These are phyloP conservation scores for Simmondsia chinensis DNA, from an alignment of 148 eudicot species.

Conservation along the genomic window DNA sequence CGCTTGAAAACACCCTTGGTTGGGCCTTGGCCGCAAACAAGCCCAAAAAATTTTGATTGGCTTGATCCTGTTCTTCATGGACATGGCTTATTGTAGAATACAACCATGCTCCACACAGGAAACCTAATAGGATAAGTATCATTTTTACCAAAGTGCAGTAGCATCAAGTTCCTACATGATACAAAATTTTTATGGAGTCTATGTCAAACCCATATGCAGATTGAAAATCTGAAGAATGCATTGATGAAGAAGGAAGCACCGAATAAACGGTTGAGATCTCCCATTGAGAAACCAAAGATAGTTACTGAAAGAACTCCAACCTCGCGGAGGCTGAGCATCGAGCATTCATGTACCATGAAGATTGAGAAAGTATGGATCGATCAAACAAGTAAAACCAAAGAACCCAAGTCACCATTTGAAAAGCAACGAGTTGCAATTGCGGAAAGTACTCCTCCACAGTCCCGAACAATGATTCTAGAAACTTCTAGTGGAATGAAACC, in stretches of 20 bases:
- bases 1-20: too few species aligned
- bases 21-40: too few species aligned
- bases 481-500: conserved; percentile 9
- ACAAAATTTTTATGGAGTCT: too few species aligned
- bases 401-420: conserved; percentile 15
- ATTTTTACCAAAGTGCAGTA: too few species aligned
- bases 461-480: conserved; percentile 31
- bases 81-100: too few species aligned
- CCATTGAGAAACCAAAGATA: conserved; percentile 22
- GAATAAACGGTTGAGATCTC: conserved; percentile 28
- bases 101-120: too few species aligned
- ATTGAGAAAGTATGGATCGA: neutral
- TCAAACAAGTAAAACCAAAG: conserved; percentile 4
- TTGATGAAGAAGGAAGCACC: conserved; percentile 34
- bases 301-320: conserved; percentile 26
- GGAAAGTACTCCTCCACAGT: too few species aligned
- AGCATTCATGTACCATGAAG: conserved; percentile 14
- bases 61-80: too few species aligned
- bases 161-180: too few species aligned
- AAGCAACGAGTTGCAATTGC: too few species aligned
- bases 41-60: too few species aligned
- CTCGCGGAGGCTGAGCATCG: conserved; percentile 28
- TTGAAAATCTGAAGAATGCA: conserved; percentile 62
- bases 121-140: too few species aligned
- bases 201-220: conserved; percentile 27